A percentile compares a stretch with the other conserved stretches of the same genome.
Evolutionary conservation across 257 asterid genomes (phyloP).

Genomic region (Penstemon newberryi): DNA sequence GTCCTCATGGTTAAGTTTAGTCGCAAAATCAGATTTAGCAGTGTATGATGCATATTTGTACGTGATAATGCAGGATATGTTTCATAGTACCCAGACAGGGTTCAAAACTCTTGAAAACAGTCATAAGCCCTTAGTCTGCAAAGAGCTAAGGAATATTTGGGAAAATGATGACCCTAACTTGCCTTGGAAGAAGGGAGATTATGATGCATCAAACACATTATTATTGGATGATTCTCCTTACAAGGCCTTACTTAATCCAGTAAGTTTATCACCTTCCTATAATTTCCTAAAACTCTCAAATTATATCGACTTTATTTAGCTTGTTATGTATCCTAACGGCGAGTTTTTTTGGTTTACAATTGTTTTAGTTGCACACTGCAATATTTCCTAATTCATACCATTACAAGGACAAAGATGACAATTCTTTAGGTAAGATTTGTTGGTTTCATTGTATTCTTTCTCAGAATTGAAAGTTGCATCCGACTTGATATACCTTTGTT

Average conservation of each 20-base stretch:
- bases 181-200: conserved; percentile 81
- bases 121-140: conserved; percentile 79
- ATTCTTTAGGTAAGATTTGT: conserved; percentile 60
- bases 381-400: conserved; percentile 63
- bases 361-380: conserved; percentile 66
- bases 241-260: conserved; percentile 94
- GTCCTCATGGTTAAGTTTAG: conserved; percentile 8
- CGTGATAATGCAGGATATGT: conserved; percentile 63
- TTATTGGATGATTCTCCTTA: conserved; percentile 95
- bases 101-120: conserved; percentile 69
- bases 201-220: conserved; percentile 77
- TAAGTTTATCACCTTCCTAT: conserved; percentile 37
- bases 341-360: conserved; percentile 10
- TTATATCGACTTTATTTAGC: conserved; percentile 12
- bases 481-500: neutral
- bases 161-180: conserved; percentile 48
- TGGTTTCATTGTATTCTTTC: conserved; percentile 17
- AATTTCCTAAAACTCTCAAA: neutral
- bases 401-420: conserved; percentile 48
- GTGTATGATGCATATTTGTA: conserved; percentile 18
- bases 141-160: conserved; percentile 84
- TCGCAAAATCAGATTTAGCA: conserved; percentile 13
- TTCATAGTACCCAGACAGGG: conserved; percentile 60
- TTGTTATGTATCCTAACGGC: conserved; percentile 24
- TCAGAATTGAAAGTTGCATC: conserved; percentile 2